These are phyloP conservation scores for Ophiocordyceps robertsii DNA, from an alignment of 2,329 filamentous ascomycete genomes.

Conservation along the genomic window DNA sequence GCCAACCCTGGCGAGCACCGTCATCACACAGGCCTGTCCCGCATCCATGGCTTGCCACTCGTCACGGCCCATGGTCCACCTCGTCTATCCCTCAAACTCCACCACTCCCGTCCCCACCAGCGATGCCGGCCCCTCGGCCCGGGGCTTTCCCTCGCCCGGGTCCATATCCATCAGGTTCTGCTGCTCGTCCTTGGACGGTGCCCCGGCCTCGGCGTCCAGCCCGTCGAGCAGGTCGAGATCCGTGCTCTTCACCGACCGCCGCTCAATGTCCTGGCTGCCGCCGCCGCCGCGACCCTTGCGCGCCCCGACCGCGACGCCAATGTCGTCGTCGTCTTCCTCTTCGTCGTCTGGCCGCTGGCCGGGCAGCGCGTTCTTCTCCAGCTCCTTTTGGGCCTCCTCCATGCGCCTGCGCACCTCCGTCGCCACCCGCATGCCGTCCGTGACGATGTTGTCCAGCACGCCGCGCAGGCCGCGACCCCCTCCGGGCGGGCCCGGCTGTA, in stretches of 20 bases:
- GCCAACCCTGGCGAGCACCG: background rate
- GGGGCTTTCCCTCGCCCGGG: constrained; percentile 11
- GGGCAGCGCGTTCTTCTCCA: constrained; percentile 69
- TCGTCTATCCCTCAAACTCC: constrained; percentile 24
- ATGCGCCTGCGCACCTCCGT: constrained; percentile 83
- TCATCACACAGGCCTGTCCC: background rate
- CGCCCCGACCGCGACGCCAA: constrained; percentile 28
- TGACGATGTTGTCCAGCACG: constrained; percentile 94
- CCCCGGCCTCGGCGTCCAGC: constrained; percentile 56
- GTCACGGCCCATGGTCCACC: too few relatives aligned
- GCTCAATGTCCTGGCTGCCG: constrained; percentile 41
- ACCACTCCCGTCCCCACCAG: constrained; percentile 20
- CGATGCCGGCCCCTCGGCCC: constrained; percentile 10
- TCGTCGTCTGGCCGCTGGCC: constrained; percentile 54
- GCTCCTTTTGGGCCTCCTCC: constrained; percentile 87
- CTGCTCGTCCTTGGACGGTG: constrained; percentile 17
- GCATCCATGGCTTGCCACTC: background rate
- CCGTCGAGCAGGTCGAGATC: constrained; percentile 62
- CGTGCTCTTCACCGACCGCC: constrained; percentile 49
- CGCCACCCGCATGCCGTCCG: constrained; percentile 91
- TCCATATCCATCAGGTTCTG: constrained; percentile 20
- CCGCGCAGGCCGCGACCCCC: constrained; percentile 70
- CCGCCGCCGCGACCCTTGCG: constrained; percentile 17
- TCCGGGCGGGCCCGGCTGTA: constrained; percentile 23
- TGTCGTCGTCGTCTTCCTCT: constrained; percentile 51